Percentiles rank a stretch among this genome's conserved stretches.
These are phyloP conservation scores for Gaeumannomyces sp. DNA, from an alignment of 2,329 filamentous ascomycete species.

Conservation along the genomic window DNA sequence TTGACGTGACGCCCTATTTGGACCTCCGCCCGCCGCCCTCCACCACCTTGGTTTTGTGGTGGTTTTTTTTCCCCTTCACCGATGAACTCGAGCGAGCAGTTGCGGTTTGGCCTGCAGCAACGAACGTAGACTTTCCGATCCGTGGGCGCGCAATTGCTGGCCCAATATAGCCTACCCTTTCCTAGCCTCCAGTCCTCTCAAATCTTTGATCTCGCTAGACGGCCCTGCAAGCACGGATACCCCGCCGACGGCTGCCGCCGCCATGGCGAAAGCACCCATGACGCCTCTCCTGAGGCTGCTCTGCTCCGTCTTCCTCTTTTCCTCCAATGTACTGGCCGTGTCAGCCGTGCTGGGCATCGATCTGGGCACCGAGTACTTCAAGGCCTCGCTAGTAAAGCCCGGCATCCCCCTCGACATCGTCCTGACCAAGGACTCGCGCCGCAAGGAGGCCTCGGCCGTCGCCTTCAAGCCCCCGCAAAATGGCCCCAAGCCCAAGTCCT, in stretches of 20 bases:
- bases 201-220: neutral
- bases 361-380: conserved; percentile 94
- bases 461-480: conserved; percentile 83
- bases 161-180: neutral
- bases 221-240: neutral
- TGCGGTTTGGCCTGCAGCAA: neutral
- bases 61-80: neutral
- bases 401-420: conserved; percentile 97
- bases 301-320: conserved; percentile 35
- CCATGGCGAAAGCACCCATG: conserved; percentile 30
- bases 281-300: conserved; percentile 31
- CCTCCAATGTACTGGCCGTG: conserved; percentile 43
- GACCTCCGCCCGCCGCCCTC: neutral
- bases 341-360: conserved; percentile 86
- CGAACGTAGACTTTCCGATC: neutral
- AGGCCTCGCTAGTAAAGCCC: conserved; percentile 91
- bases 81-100: neutral
- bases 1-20: neutral
- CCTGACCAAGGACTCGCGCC: conserved; percentile 92
- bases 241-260: conserved; percentile 17
- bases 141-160: neutral
- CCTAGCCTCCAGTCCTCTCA: too few species aligned
- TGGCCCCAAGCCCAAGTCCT: conserved; percentile 56
- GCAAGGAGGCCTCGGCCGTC: conserved; percentile 87
- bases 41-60: neutral